Evolutionary conservation across 2,329 filamentous ascomycete genomes (phyloP).

Genomic region (Aspergillus carbonarius): DNA sequence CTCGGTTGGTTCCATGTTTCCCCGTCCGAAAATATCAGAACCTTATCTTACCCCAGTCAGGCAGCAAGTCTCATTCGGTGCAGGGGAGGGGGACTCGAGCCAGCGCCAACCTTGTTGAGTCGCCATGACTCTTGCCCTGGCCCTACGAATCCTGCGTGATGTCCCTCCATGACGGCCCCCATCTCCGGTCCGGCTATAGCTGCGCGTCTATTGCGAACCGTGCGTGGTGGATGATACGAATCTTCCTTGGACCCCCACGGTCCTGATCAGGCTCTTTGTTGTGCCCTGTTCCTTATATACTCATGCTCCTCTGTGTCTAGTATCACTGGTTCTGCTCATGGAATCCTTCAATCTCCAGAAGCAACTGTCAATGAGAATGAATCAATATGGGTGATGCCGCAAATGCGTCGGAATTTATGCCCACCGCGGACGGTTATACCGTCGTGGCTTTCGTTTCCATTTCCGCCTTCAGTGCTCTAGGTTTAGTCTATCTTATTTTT

Average conservation of each 20-base stretch:
- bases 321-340: no score
- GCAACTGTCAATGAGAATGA: background rate
- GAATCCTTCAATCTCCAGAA: no score
- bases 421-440: background rate
- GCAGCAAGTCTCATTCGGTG: background rate
- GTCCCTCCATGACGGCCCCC: no score
- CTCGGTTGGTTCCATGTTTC: background rate
- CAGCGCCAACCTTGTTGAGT: background rate
- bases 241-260: no score
- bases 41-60: background rate
- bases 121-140: background rate
- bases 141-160: no score
- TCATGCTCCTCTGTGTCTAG: no score
- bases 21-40: background rate
- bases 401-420: background rate
- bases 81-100: background rate
- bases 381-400: background rate
- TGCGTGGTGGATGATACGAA: no score
- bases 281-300: no score
- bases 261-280: no score
- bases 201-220: no score
- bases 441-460: conserved; percentile 10
- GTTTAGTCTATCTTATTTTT: conserved; percentile 45
- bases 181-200: no score
- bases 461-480: conserved; percentile 42